phyloP scores from a whole-genome alignment of 1,284 basidiomycete genomes.

The Tausonia pullulans region DNA sequence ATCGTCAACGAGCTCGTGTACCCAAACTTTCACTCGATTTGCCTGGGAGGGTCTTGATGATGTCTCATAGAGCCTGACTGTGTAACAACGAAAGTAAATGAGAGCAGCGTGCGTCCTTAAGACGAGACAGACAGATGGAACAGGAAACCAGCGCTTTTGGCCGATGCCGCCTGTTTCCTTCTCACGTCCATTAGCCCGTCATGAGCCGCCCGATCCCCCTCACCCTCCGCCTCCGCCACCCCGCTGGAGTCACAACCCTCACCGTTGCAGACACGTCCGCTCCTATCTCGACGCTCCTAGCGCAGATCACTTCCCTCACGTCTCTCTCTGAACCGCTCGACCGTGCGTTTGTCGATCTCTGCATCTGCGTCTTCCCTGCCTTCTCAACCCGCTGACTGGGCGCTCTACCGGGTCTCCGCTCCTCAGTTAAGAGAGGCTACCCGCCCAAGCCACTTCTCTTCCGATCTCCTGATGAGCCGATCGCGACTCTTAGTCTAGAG shows the following conservation, averaged over 20 bases:
- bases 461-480: neutral
- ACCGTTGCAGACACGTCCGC: neutral
- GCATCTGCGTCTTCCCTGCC: neutral
- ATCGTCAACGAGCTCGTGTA: slow-evolving; percentile 88
- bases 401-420: neutral
- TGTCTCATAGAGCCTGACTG: too few relatives aligned
- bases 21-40: slow-evolving; percentile 80
- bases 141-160: neutral
- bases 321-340: neutral
- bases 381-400: neutral
- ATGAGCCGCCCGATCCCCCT: too few relatives aligned
- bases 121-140: neutral
- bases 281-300: neutral
- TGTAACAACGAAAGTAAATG: too few relatives aligned
- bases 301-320: neutral
- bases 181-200: too few relatives aligned
- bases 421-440: slow-evolving; percentile 12
- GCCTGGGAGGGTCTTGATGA: slow-evolving; percentile 34
- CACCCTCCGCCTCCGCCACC: too few relatives aligned
- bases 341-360: neutral
- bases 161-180: neutral
- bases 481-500: slow-evolving; percentile 6
- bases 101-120: slow-evolving; percentile 18
- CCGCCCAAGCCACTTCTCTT: slow-evolving; percentile 11
- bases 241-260: neutral